Conservation (phyloP, 1,284 basidiomycete genomes). For the Trametes pubescens region DNA sequence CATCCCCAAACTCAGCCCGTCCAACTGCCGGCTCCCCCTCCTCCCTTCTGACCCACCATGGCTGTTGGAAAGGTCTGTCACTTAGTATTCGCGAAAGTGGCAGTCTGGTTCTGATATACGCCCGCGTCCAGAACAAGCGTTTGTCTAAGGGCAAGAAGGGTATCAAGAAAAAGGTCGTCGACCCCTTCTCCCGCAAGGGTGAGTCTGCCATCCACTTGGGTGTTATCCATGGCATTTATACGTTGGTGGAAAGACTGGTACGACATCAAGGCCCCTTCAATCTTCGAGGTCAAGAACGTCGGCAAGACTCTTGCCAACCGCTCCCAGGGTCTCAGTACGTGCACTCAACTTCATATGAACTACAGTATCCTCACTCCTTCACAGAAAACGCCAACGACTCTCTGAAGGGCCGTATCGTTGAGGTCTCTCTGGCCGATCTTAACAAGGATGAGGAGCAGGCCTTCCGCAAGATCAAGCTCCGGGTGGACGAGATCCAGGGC, state of each 20-base stretch:
- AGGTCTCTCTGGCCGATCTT: constrained; percentile 97
- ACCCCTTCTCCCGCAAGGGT: constrained; percentile 99
- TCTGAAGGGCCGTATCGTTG: constrained; percentile 96
- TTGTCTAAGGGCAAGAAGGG: constrained; percentile 99
- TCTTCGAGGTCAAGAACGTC: constrained; percentile 96
- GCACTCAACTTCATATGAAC: background rate
- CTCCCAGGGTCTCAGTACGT: constrained; percentile 96
- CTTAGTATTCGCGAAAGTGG: background rate
- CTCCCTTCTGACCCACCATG: constrained; percentile 63
- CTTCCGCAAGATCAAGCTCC: constrained; percentile 99
- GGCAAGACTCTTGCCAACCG: constrained; percentile 99
- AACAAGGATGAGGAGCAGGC: constrained; percentile 99
- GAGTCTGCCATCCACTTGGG: constrained; percentile 31
- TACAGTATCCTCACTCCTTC: constrained; percentile 20
- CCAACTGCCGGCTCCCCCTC: constrained; percentile 57
- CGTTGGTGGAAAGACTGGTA: constrained; percentile 84
- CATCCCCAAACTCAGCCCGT: constrained; percentile 57
- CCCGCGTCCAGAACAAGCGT: constrained; percentile 86
- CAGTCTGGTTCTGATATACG: constrained; percentile 17
- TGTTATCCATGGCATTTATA: background rate
- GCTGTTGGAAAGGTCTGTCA: constrained; percentile 87
- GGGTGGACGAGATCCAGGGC: constrained; percentile 97
- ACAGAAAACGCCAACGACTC: constrained; percentile 99
- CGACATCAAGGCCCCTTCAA: constrained; percentile 98
- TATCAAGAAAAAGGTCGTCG: constrained; percentile 99